Evolutionary conservation across 2,329 filamentous ascomycete species (phyloP), one percentile per base, ranked within the genome.

Genomic region (Diaporthe vexans): DNA sequence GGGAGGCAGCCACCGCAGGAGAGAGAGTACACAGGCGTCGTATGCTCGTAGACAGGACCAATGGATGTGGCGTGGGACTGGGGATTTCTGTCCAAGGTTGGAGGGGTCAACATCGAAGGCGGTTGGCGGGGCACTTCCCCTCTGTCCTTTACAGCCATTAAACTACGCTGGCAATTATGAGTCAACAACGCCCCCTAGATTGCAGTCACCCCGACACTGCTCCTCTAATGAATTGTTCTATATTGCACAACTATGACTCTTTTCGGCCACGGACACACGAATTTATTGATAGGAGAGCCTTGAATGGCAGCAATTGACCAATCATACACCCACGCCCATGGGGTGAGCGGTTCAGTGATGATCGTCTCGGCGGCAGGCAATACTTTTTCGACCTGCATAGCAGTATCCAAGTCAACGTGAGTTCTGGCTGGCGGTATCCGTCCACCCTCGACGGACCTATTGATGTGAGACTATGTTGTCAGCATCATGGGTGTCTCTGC

Each of bases 401-500:
- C 70, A 26, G 35, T 43, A 13, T 9, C 37, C 4, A 29, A 40
- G 40, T 54, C 33, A 63, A 13, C 43, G 11, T 17, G 69, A 63
- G 11, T 5, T 52, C 37, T 40, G 43, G 35, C 69, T 51, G 57
- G 19, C 17, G n/a, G 33, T 15, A 26, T 46, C 24, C 21, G 54
- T 56, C 26, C 21, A 37, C 26, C 10, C 61, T 46, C 72, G 59
- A 61, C 29, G 46, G 73, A 37, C 40, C 43, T 56, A 46, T 69
- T 63, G 43, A 75, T 76, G 73, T 54, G 67, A 46, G 71, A 81
- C 63, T 74, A 85, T 85, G 84, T 80, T 83, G 74, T 78, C 80
- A 78, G 82, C 85, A 80, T 85, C 85, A 84, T 89, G 87, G 88
- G 83, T 89, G 77, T 90, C 86, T 81, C 86, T 86, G 79, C 84